Evolutionary conservation across 495 filamentous ascomycete genomes (phyloP), one percentile per base, ranked within the genome.

Genomic region (Neurospora sp.): DNA sequence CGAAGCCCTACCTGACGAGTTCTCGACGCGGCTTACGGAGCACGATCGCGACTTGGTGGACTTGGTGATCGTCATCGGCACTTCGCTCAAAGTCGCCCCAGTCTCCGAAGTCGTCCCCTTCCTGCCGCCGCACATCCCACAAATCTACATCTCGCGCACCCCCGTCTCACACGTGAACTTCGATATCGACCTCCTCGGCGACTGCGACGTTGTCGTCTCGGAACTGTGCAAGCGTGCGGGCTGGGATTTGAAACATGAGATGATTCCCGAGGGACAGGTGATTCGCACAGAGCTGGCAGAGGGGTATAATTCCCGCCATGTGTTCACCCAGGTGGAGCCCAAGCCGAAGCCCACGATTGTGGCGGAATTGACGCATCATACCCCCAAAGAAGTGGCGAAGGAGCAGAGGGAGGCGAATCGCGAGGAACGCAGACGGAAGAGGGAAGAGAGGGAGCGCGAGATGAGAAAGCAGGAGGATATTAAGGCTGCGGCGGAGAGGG

Each of bases 31-130:
- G 7, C 86, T 99, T 21, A 83, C 91, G 40, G 85, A 92, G 71
- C 89, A 93, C 78, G 96, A 99, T 79, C 88, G 89, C 45, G 88
- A 93, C 70, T 83, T 86, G 21, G 93, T 92, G 7, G 96, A 99
- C 76, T 84, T 99, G n/a, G 93, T 98, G 76, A 91, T 99, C 72
- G 96, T 97, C 74, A 98, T 99, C 75, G 96, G 96, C 69, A 98
- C 96, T 2, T 94, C 90, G n/a, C 86, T 99, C 76, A 97, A 98
- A 79, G 96, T 99, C 5, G 94, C 94, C 4, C 96, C 96, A 36
- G 96, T 99, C 8, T 92, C 90, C 39, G 95, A 98, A 82, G 93
- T 98, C 31, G 92, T 94, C 1, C 89, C 92, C 2, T 91, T 92
- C 42, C 77, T 98, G 13, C 93, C 94, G 0, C 82, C 89, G 19